phyloP scores from a whole-genome alignment of 2,329 filamentous ascomycete genomes.

The Hysterium pulicare region DNA sequence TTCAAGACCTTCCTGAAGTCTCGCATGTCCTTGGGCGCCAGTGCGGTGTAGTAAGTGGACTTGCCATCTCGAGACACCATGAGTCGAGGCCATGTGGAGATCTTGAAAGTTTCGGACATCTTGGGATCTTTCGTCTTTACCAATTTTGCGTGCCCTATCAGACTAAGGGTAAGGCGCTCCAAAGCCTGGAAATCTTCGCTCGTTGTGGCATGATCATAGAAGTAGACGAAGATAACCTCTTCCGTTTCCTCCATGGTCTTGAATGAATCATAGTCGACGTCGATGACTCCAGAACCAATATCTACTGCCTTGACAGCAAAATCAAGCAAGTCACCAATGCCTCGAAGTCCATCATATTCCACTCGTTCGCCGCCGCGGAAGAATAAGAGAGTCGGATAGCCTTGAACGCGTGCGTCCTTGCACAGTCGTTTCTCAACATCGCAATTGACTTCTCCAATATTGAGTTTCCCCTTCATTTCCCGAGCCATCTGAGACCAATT shows the following conservation, averaged over 20 bases:
- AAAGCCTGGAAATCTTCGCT: conserved; percentile 87
- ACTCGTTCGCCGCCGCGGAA: conserved; percentile 89
- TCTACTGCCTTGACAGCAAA: conserved; percentile 86
- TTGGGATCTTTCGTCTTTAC: conserved; percentile 83
- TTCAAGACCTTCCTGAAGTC: conserved; percentile 74
- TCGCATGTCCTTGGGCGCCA: conserved; percentile 89
- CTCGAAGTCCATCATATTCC: conserved; percentile 88
- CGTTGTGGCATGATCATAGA: conserved; percentile 94
- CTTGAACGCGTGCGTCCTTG: conserved; percentile 77
- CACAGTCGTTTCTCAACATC: conserved; percentile 83
- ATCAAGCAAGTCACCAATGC: conserved; percentile 81
- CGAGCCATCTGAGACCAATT: conserved; percentile 87
- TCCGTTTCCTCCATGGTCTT: conserved; percentile 85
- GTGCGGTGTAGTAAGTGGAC: conserved; percentile 82
- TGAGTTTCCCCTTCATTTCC: conserved; percentile 84
- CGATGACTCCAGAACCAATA: conserved; percentile 69
- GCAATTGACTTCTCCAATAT: conserved; percentile 95
- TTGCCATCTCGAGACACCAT: conserved; percentile 86
- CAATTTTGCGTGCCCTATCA: conserved; percentile 87
- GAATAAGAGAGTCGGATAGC: conserved; percentile 87
- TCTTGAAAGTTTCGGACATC: conserved; percentile 82
- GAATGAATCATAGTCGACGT: conserved; percentile 75
- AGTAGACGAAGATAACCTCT: conserved; percentile 95
- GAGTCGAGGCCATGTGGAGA: conserved; percentile 93
- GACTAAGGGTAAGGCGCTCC: conserved; percentile 77